Base-by-base conservation (phyloP, 495 filamentous ascomycete species). In the Hyaloscypha hepaticicola region DNA sequence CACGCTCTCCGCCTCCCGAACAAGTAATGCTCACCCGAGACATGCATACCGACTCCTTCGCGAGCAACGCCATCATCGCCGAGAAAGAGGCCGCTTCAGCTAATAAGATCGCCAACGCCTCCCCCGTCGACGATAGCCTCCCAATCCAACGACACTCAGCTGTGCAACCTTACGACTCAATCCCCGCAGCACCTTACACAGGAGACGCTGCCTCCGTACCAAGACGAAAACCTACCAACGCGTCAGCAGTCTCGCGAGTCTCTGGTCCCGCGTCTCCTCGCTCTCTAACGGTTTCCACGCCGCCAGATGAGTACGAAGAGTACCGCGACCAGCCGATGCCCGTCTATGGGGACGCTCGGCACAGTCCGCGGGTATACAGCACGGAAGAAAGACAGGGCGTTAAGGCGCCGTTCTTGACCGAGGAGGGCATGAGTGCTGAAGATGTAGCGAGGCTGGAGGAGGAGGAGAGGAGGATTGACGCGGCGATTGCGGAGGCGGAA, bases 401-500 rank as follows among this genome's bases (percentile, higher is more conserved):
- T 1, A 0, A 19, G 8, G 27, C 19, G 14, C 69, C 60, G 29
- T 66, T 66, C 21, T 57, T 72, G n/a, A 63, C 55, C 9, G 69
- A 72, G 34, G 56, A 55, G 33, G 64, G 60, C 1, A 67, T 69
- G 65, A 72, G 55, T 48, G 50, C 45, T 1, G 69, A 66, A n/a
- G 69, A 72, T 27, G 26, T 66, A 16, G 66, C 63, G 60, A 51
- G 69, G 56, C 48, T 72, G 24, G 69, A 72, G 26, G 69, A 72
- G 34, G 69, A 72, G 45, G 69, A 72, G 64, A 63, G 64, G 58
- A 64, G 64, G 41, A 72, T 72, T n/a, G 69, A 72, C 53, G 69
- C 60, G 26, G 69, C 69, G 55, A 72, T 72, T 50, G 69, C 69
- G 27, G 69, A 66, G 34, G 64, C 66, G 31, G 66, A 72, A 27